phyloP scores from a whole-genome alignment of 352 stramenopile genomes.

The Phytophthora constricta region DNA sequence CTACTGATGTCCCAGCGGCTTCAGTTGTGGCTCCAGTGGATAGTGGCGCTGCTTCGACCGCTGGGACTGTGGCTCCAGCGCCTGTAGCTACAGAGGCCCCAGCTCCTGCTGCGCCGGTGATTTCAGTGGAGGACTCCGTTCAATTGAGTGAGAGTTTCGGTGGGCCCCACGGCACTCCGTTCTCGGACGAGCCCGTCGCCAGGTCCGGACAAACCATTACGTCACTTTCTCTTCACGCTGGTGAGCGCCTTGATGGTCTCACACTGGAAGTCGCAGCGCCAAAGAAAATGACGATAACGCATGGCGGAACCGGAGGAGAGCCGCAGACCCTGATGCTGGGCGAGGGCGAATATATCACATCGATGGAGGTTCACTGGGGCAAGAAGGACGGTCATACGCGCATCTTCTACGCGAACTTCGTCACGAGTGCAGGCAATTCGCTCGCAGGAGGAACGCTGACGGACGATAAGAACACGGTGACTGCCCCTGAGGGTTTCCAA shows the following conservation, averaged over 20 bases:
- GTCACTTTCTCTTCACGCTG: slow-evolving; percentile 8
- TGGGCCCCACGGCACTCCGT: slow-evolving; percentile 8
- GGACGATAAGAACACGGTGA: slow-evolving; percentile 4
- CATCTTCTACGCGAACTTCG: slow-evolving; percentile 19
- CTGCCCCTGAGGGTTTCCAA: slow-evolving; percentile 5
- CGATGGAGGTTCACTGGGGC: slow-evolving; percentile 18
- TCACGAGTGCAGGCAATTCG: slow-evolving; percentile 11
- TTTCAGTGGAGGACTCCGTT: slow-evolving; percentile 14
- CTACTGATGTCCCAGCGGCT: neutral
- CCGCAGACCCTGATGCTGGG: too few relatives aligned
- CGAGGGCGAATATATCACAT: too few relatives aligned
- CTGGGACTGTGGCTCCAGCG: neutral
- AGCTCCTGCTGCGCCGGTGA: neutral
- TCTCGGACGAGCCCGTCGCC: slow-evolving; percentile 8
- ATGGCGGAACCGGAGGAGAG: slow-evolving; percentile 12
- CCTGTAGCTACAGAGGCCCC: neutral
- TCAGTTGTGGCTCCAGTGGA: too few relatives aligned
- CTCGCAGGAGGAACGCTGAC: neutral
- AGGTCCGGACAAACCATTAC: neutral
- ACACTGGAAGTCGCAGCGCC: slow-evolving; percentile 6
- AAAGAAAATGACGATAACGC: slow-evolving; percentile 1
- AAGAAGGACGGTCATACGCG: slow-evolving; percentile 19
- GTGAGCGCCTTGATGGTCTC: slow-evolving; percentile 11
- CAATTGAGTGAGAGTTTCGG: slow-evolving; percentile 17
- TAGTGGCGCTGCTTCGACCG: too few relatives aligned